Conservation (phyloP, 768 basidiomycete species). For the Mycena amicta region DNA sequence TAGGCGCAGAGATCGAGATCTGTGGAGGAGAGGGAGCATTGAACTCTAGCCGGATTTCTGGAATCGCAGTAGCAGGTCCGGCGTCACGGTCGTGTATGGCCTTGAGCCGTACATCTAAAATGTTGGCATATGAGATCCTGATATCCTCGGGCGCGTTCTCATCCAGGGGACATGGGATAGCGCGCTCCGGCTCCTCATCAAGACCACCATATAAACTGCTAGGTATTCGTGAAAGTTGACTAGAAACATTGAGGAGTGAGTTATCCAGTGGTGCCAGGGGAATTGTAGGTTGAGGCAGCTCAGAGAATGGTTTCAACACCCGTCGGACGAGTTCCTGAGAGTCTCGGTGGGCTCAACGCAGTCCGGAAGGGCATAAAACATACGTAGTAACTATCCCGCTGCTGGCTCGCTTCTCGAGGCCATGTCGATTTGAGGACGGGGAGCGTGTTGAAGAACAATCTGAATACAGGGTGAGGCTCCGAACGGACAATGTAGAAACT, state of each 20-base stretch:
- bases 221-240: constrained; percentile 61
- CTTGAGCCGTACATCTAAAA: constrained; percentile 57
- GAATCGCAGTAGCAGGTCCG: constrained; percentile 30
- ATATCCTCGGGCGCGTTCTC: constrained; percentile 46
- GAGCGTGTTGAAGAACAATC: constrained; percentile 65
- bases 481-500: constrained; percentile 24
- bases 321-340: constrained; percentile 69
- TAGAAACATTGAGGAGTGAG: constrained; percentile 49
- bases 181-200: constrained; percentile 52
- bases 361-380: constrained; percentile 24
- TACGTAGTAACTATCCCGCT: constrained; percentile 76
- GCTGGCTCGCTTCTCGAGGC: constrained; percentile 57
- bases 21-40: constrained; percentile 27
- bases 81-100: constrained; percentile 39
- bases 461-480: constrained; percentile 26
- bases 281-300: constrained; percentile 42
- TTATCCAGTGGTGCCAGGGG: constrained; percentile 48
- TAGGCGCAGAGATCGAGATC: too few relatives aligned
- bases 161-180: constrained; percentile 52
- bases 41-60: constrained; percentile 44
- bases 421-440: constrained; percentile 60
- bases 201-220: constrained; percentile 50
- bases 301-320: constrained; percentile 56
- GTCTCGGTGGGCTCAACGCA: constrained; percentile 5
- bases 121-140: constrained; percentile 49